These are phyloP conservation scores for Talaromyces sp. DNA, from an alignment of 2,329 filamentous ascomycete genomes.

Conservation along the genomic window DNA sequence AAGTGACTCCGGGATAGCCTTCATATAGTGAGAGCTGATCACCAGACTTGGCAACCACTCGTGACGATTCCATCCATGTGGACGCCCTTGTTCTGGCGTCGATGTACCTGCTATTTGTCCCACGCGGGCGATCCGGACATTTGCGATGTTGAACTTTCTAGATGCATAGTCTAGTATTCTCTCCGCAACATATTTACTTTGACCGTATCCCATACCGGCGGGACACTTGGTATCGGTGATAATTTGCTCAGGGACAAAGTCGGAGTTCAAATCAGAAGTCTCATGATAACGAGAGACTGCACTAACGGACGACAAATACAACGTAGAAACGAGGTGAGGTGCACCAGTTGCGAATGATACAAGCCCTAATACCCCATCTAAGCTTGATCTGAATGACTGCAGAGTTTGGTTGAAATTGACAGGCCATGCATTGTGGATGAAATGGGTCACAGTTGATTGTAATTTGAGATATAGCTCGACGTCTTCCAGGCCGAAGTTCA, in stretches of 20 bases:
- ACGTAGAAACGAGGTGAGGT: neutral
- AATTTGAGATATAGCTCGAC: neutral
- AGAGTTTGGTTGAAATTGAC: slow-evolving; percentile 14
- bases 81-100: slow-evolving; percentile 4
- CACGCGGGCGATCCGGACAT: neutral
- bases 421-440: slow-evolving; percentile 15
- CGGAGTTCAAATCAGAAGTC: neutral
- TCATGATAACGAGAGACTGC: slow-evolving; percentile 3
- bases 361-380: slow-evolving; percentile 9
- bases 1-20: slow-evolving; percentile 1
- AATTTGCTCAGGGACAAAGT: slow-evolving; percentile 5
- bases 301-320: slow-evolving; percentile 8
- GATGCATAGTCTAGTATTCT: slow-evolving; percentile 12
- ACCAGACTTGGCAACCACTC: slow-evolving; percentile 16
- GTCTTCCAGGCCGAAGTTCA: neutral
- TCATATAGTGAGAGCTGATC: slow-evolving; percentile 8
- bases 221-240: slow-evolving; percentile 1
- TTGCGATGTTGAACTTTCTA: neutral
- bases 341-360: slow-evolving; percentile 2
- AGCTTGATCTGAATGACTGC: slow-evolving; percentile 5
- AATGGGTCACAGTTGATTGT: slow-evolving; percentile 7
- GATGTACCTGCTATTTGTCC: slow-evolving; percentile 15
- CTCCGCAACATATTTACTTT: slow-evolving; percentile 13
- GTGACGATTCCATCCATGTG: slow-evolving; percentile 12
- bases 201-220: slow-evolving; percentile 10